These are phyloP conservation scores for Fusarium praegraminearum DNA, from an alignment of 2,329 filamentous ascomycete species.

Conservation along the genomic window DNA sequence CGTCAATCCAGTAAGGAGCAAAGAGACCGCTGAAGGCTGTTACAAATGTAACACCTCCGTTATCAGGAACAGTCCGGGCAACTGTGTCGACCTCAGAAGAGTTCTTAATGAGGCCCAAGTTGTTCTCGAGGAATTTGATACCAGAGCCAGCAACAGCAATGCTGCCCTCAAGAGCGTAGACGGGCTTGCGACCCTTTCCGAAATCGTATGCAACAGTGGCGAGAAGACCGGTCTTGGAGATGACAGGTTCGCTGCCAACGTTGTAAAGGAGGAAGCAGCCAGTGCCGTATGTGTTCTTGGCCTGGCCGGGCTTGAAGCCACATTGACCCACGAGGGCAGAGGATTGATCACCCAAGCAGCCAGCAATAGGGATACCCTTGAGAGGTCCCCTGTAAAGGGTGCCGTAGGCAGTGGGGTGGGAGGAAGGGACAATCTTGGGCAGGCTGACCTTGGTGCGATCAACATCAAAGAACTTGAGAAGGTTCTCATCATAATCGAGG, in stretches of 20 bases:
- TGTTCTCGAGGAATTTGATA: conserved; percentile 78
- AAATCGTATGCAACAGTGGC: conserved; percentile 92
- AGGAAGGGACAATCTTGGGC: conserved; percentile 86
- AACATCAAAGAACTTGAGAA: conserved; percentile 84
- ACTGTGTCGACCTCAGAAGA: conserved; percentile 64
- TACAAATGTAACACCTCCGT: conserved; percentile 86
- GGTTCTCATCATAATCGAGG: conserved; percentile 80
- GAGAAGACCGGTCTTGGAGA: conserved; percentile 84
- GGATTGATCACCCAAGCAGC: conserved; percentile 88
- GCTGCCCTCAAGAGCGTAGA: conserved; percentile 86
- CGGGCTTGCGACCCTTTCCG: conserved; percentile 67
- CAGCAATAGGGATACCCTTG: conserved; percentile 79
- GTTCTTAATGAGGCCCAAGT: conserved; percentile 68
- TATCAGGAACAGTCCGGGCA: conserved; percentile 71
- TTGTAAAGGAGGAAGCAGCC: conserved; percentile 93
- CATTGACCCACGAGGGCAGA: conserved; percentile 87
- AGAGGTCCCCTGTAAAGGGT: conserved; percentile 73
- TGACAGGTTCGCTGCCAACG: conserved; percentile 84
- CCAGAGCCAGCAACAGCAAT: conserved; percentile 85
- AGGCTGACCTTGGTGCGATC: conserved; percentile 75
- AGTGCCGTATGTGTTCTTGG: conserved; percentile 93
- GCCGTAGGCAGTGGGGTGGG: conserved; percentile 79
- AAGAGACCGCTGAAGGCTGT: conserved; percentile 93
- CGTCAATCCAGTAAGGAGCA: conserved; percentile 94
- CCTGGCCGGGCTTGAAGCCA: conserved; percentile 83